Evolutionary conservation across 169 alveolate species (phyloP).

Genomic region (Eimeria acervulina): DNA sequence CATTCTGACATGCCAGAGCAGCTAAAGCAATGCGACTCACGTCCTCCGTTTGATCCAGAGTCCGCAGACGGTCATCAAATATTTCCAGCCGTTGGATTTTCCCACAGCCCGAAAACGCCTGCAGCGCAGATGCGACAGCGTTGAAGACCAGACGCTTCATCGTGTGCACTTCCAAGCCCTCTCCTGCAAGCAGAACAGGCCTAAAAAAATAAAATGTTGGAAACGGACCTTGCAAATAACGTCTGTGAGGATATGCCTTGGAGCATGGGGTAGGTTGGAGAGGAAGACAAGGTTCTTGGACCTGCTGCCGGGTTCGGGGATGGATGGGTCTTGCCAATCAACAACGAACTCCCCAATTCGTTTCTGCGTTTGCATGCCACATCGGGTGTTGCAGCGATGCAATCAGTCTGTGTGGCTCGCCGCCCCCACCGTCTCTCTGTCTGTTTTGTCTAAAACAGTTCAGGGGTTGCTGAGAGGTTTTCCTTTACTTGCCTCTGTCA

Average conservation of each 20-base stretch:
- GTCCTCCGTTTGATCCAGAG: constrained; percentile 81
- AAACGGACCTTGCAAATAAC: constrained; percentile 56
- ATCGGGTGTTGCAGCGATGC: neutral
- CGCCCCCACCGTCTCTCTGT: too few species aligned
- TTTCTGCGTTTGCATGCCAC: constrained; percentile 45
- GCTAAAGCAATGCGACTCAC: neutral
- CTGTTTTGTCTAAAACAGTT: too few species aligned
- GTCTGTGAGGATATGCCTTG: constrained; percentile 60
- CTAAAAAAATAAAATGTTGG: neutral
- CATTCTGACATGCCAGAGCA: neutral
- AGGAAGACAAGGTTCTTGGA: constrained; percentile 80
- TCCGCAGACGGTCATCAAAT: constrained; percentile 82
- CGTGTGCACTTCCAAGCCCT: neutral
- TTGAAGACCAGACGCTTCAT: neutral
- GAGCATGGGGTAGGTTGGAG: constrained; percentile 82
- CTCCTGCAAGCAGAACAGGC: neutral
- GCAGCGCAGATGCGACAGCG: neutral
- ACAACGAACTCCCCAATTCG: constrained; percentile 81
- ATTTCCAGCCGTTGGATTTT: constrained; percentile 72
- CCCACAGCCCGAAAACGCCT: constrained; percentile 83
- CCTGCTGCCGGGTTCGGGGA: constrained; percentile 73
- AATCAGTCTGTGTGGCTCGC: neutral
- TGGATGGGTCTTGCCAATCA: constrained; percentile 69
- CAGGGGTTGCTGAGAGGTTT: neutral
- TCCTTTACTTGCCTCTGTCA: constrained; percentile 72